Evolutionary conservation across 768 basidiomycete genomes (phyloP), one percentile per base, ranked within the genome.

Genomic region (Termitomyces sp.): DNA sequence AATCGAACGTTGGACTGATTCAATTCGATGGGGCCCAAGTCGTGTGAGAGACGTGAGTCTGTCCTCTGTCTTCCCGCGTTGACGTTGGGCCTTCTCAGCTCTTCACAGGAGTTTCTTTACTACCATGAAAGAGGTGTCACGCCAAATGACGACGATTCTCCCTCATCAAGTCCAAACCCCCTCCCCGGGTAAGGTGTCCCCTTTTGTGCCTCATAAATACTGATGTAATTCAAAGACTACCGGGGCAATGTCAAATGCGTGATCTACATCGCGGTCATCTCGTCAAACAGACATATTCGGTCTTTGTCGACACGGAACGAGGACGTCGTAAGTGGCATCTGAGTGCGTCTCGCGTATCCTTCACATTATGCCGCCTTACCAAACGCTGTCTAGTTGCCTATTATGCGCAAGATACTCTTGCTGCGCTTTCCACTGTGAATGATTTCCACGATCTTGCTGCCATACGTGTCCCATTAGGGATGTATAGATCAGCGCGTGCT

Each of bases 271-370:
- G 78, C 45, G 72, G 79, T 37, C 76, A 78, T 48, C 77, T 91
- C 28, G 78, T 88, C 56, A 91, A 91, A 64, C 89, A 91, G 67
- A 91, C 89, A 0, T 91, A 89, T 66, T 89, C 88, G 8, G 88
- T 88, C 28, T 88, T 78, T 62, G 85, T 89, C 37, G 78, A 86
- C n/a, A 85, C 82, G 2, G 63, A 77, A 19, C 70, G 75, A 54
- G 88, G 87, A n/a, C 79, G 80, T 56, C 77, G 85, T 60, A 91
- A 91, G 63, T 91, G 89, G 89, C 89, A 91, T 62, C 76, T 91
- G 32, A 90, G 89, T 89, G 67, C 52, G 85, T 66, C 40, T 56
- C 44, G 28, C 27, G 50, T 54, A 21, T 27, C 25, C 50, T 28
- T 9, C 25, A 7, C 27, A 50, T 52, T 28, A 52, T 61, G 57